Conservation (phyloP, 2,329 filamentous ascomycete species). For the Coniochaeta hoffmannii region DNA sequence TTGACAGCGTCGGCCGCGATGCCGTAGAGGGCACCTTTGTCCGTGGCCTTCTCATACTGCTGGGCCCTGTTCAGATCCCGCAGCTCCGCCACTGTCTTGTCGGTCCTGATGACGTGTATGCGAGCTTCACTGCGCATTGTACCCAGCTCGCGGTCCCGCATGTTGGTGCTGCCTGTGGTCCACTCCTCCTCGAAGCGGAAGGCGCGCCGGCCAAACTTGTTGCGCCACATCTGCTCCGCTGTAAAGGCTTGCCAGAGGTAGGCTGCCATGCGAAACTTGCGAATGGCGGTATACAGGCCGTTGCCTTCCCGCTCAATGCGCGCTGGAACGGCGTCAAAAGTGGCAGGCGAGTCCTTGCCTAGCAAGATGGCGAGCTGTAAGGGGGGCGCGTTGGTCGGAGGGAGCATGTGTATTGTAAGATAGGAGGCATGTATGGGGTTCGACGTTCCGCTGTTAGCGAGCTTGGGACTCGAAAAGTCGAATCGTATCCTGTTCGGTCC, state of each 20-base stretch:
- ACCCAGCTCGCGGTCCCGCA: conserved; percentile 61
- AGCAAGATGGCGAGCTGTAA: conserved; percentile 84
- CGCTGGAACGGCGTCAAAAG: conserved; percentile 75
- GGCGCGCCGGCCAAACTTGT: conserved; percentile 75
- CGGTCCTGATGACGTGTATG: conserved; percentile 74
- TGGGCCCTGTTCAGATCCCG: conserved; percentile 71
- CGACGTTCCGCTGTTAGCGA: conserved; percentile 59
- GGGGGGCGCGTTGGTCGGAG: conserved; percentile 69
- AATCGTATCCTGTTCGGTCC: conserved; percentile 84
- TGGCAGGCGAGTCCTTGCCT: conserved; percentile 79
- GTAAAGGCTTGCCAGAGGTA: conserved; percentile 98
- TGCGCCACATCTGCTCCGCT: conserved; percentile 89
- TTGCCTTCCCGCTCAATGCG: conserved; percentile 75
- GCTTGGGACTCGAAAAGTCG: conserved; percentile 79
- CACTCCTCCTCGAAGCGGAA: conserved; percentile 96
- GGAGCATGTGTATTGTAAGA: conserved; percentile 80
- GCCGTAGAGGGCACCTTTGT: conserved; percentile 65
- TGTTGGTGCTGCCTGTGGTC: conserved; percentile 74
- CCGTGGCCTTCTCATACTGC: conserved; percentile 62
- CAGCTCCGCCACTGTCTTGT: conserved; percentile 80
- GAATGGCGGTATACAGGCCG: conserved; percentile 67
- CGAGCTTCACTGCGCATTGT: conserved; percentile 86
- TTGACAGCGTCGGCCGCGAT: conserved; percentile 74
- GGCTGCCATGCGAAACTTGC: conserved; percentile 89
- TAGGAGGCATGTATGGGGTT: conserved; percentile 71